These are phyloP conservation scores for Pichia nakasei DNA, from an alignment of 805 yeast species.

Conservation along the genomic window DNA sequence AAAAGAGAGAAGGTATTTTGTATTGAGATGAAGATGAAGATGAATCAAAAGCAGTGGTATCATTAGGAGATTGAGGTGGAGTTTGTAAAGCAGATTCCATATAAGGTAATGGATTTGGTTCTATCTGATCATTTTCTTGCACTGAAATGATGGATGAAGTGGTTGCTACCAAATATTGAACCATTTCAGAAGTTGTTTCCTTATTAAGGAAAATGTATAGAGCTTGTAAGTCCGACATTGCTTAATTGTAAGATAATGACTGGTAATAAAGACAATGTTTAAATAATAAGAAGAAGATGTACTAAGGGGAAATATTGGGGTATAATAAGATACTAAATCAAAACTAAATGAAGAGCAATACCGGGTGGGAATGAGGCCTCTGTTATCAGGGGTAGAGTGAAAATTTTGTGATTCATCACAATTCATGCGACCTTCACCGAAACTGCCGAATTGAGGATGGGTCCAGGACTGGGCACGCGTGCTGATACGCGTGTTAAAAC, in stretches of 20 bases:
- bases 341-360: too few species aligned
- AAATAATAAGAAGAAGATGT: too few species aligned
- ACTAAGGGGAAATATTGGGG: too few species aligned
- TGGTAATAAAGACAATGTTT: neutral
- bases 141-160: constrained; percentile 44
- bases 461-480: too few species aligned
- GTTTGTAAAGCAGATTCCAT: constrained; percentile 23
- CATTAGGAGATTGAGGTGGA: constrained; percentile 33
- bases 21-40: constrained; percentile 7
- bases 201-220: constrained; percentile 44
- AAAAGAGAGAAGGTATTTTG: constrained; percentile 37
- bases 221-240: constrained; percentile 40
- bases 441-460: too few species aligned
- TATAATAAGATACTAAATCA: too few species aligned
- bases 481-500: too few species aligned
- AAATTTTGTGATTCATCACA: too few species aligned
- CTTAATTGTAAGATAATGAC: neutral
- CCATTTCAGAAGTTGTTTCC: constrained; percentile 51
- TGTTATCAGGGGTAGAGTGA: too few species aligned
- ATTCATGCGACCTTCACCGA: too few species aligned
- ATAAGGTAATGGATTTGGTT: neutral
- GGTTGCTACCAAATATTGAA: constrained; percentile 47
- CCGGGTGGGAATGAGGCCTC: too few species aligned
- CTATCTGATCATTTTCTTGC: constrained; percentile 11
- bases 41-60: too few species aligned